Conservation (phyloP, 2,329 filamentous ascomycete species). For the Sphaerulina musiva region DNA sequence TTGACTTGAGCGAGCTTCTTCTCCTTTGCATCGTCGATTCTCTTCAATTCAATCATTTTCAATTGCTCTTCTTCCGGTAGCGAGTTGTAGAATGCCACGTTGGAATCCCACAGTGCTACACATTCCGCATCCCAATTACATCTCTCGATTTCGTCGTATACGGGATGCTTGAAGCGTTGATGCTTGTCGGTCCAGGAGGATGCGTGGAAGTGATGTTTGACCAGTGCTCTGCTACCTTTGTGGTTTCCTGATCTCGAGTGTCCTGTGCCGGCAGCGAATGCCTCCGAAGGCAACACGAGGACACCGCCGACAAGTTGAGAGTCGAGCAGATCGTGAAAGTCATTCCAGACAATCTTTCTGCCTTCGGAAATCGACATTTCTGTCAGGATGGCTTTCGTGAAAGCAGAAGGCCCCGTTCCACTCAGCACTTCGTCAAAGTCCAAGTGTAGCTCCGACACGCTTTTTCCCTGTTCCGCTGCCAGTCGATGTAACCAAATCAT, state of each 20-base stretch:
- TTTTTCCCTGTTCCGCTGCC: conserved; percentile 51
- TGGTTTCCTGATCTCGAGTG: conserved; percentile 67
- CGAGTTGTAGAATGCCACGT: conserved; percentile 54
- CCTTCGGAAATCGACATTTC: conserved; percentile 53
- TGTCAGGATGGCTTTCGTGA: conserved; percentile 57
- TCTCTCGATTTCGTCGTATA: conserved; percentile 61
- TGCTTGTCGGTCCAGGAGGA: conserved; percentile 62
- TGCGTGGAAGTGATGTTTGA: conserved; percentile 68
- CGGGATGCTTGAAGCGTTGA: conserved; percentile 59
- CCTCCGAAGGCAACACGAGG: conserved; percentile 62
- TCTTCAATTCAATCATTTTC: conserved; percentile 13
- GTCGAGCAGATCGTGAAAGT: conserved; percentile 59
- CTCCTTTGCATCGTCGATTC: conserved; percentile 5
- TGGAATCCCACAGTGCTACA: conserved; percentile 58
- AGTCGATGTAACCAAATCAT: conserved; percentile 58
- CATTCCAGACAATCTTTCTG: conserved; percentile 51
- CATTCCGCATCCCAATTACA: conserved; percentile 64
- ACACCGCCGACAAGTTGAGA: conserved; percentile 58
- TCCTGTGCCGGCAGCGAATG: conserved; percentile 65
- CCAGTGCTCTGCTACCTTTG: conserved; percentile 56
- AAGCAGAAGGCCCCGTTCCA: conserved; percentile 63
- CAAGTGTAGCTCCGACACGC: conserved; percentile 54
- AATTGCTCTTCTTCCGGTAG: conserved; percentile 55
- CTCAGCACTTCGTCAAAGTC: conserved; percentile 67
- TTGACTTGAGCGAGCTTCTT: neutral